Evolutionary conservation across 2,329 filamentous ascomycete genomes (phyloP).

Genomic region (Phoma sp.): DNA sequence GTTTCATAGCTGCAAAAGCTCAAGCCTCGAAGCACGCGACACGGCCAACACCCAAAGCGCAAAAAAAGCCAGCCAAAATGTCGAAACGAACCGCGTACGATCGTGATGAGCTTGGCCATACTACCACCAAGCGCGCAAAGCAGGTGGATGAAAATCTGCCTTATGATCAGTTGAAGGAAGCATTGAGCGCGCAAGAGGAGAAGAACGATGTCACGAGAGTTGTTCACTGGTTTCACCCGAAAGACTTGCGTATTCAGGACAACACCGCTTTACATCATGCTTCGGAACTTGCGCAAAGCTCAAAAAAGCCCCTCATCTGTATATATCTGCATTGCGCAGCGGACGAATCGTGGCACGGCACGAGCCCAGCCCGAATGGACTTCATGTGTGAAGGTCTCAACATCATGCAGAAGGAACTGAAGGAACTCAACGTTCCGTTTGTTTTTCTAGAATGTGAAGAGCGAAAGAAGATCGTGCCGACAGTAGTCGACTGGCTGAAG

Average conservation of each 20-base stretch:
- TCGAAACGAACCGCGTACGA: constrained; percentile 42
- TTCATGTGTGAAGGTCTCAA: constrained; percentile 56
- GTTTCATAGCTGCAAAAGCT: constrained; percentile 1
- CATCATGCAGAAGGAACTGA: constrained; percentile 55
- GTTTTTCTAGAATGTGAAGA: constrained; percentile 53
- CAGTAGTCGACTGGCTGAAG: constrained; percentile 52
- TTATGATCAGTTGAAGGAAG: constrained; percentile 50
- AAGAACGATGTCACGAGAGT: constrained; percentile 51
- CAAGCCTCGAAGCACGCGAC: constrained; percentile 22
- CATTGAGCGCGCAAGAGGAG: constrained; percentile 49
- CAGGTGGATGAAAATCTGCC: constrained; percentile 56
- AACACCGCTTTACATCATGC: constrained; percentile 57
- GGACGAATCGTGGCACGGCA: constrained; percentile 60
- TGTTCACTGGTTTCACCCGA: constrained; percentile 60
- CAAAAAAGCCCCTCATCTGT: constrained; percentile 52
- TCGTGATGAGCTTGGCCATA: constrained; percentile 49
- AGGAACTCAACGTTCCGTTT: constrained; percentile 57
- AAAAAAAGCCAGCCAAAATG: constrained; percentile 23
- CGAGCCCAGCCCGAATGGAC: constrained; percentile 56
- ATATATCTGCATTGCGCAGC: constrained; percentile 56
- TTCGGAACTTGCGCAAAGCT: constrained; percentile 53
- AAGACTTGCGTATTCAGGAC: constrained; percentile 58
- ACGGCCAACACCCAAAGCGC: constrained; percentile 11
- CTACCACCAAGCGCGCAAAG: constrained; percentile 58
- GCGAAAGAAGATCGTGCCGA: constrained; percentile 52